Evolutionary conservation across 192 early-diverging fungal species (phyloP).

Genomic region (Backusella tarrabulga): DNA sequence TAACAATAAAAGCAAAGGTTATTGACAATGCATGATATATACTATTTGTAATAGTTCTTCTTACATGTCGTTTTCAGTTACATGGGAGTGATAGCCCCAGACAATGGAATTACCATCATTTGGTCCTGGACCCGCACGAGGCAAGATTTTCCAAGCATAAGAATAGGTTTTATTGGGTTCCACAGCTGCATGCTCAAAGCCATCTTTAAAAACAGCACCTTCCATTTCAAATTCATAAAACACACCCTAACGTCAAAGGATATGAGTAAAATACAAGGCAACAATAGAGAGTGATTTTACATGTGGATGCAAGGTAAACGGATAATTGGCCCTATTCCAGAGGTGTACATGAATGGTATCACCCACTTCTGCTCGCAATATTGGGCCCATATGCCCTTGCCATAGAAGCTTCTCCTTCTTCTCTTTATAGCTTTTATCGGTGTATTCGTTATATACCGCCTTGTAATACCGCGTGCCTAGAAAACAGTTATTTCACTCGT

Average conservation of each 20-base stretch:
- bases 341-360: slow-evolving; percentile 31
- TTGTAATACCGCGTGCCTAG: slow-evolving; percentile 32
- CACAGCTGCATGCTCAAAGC: slow-evolving; percentile 4
- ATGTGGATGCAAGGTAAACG: slow-evolving; percentile 37
- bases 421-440: slow-evolving; percentile 12
- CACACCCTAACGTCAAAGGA: slow-evolving; percentile 8
- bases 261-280: neutral
- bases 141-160: slow-evolving; percentile 25
- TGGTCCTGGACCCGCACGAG: slow-evolving; percentile 36
- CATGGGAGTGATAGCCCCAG: slow-evolving; percentile 39
- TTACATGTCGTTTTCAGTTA: slow-evolving; percentile 34
- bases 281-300: neutral
- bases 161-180: slow-evolving; percentile 12
- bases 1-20: neutral
- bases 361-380: slow-evolving; percentile 33
- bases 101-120: slow-evolving; percentile 31
- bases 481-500: neutral
- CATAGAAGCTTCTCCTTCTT: slow-evolving; percentile 7
- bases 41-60: neutral
- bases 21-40: too few species aligned
- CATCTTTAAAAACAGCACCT: slow-evolving; percentile 33
- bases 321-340: slow-evolving; percentile 22
- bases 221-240: slow-evolving; percentile 39
- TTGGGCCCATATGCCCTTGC: slow-evolving; percentile 38
- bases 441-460: slow-evolving; percentile 29